Base-by-base conservation (phyloP, 2,329 filamentous ascomycete genomes). In the Alternaria solani region DNA sequence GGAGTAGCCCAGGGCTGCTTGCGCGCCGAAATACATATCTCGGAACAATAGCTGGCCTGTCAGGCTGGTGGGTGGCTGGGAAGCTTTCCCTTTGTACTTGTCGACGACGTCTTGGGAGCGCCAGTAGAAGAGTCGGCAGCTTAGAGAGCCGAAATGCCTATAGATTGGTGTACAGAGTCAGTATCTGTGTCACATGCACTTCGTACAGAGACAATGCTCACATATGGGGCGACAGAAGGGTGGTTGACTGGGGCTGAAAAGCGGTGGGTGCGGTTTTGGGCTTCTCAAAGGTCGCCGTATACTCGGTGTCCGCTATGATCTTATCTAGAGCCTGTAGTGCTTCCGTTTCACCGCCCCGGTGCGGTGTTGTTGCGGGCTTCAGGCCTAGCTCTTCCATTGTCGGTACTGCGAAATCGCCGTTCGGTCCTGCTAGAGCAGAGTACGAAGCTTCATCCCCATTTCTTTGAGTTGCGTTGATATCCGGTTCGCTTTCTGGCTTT, bases 11-110 rank as follows among this genome's bases (percentile, higher is more conserved):
- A 93, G 79, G 0, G 86, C 84, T 1, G 90, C 89, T 73, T 94
- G 90, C 0, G 91, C 90, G 14, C 86, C 90, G 68, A 94, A 93
- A 77, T 93, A 94, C 91, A 94, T 94, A 73, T 94, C 91, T 16
- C 91, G 84, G 75, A 94, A 94, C 11, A 93, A 81, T 1, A 94
- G 78, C 68, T 94, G 91, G 3, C 91, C 91, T 0, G 85, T 88
- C 16, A 94, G 76, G 62, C 87, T 91, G n/a, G 87, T 87, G 0
- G 91, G 91, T 0, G 89, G 87, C 3, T 79, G 67, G 0, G 83
- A 83, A 2, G 80, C 78, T 26, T 82, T 89, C 3, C 85, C 86
- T 34, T 85, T 84, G 68, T 87, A 87, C 11, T 81, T 79, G 5
- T 85, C 79, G 2, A 91, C 83, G 1, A 90, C 83, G 26, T 88